phyloP scores from a whole-genome alignment of 257 asterid species.

The Fraxinus quadrangulata region DNA sequence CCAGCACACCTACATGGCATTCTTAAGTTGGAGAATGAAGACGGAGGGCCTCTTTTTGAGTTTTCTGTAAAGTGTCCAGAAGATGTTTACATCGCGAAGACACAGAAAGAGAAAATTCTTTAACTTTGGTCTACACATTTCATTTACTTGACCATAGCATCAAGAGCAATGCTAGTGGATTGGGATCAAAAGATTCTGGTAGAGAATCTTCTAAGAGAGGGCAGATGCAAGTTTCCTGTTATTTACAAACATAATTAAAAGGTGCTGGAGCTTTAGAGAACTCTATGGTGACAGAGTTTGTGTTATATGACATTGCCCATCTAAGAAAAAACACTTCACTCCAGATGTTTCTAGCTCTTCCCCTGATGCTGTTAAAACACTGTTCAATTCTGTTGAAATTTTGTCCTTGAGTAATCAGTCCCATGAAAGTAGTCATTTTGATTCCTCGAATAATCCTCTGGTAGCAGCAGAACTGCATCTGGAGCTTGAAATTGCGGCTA shows the following conservation, averaged over 20 bases:
- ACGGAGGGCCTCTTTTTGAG: slow-evolving; percentile 62
- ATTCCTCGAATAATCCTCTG: slow-evolving; percentile 32
- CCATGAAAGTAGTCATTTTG: slow-evolving; percentile 25
- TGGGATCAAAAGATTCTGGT: slow-evolving; percentile 57
- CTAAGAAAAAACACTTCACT: slow-evolving; percentile 47
- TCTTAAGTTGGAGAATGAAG: slow-evolving; percentile 57
- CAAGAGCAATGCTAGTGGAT: slow-evolving; percentile 67
- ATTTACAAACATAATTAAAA: slow-evolving; percentile 18
- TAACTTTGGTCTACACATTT: slow-evolving; percentile 41
- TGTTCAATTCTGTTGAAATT: slow-evolving; percentile 34
- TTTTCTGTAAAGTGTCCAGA: slow-evolving; percentile 68
- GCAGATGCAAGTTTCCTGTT: slow-evolving; percentile 74
- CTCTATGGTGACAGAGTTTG: slow-evolving; percentile 71
- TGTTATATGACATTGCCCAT: too few relatives aligned
- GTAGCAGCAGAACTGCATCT: slow-evolving; percentile 54
- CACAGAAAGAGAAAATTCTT: slow-evolving; percentile 49
- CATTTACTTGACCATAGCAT: slow-evolving; percentile 60
- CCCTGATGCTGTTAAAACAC: slow-evolving; percentile 38
- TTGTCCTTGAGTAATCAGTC: slow-evolving; percentile 30
- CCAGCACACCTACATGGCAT: slow-evolving; percentile 78
- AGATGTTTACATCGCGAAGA: slow-evolving; percentile 63
- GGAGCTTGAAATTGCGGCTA: slow-evolving; percentile 68
- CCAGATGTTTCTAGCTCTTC: slow-evolving; percentile 38
- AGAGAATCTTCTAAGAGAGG: slow-evolving; percentile 57
- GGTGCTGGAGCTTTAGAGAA: slow-evolving; percentile 42